Percentiles rank a stretch among this genome's conserved stretches.
phyloP scores from a whole-genome alignment of 2,329 filamentous ascomycete genomes.

The Davidsoniella virescens region DNA sequence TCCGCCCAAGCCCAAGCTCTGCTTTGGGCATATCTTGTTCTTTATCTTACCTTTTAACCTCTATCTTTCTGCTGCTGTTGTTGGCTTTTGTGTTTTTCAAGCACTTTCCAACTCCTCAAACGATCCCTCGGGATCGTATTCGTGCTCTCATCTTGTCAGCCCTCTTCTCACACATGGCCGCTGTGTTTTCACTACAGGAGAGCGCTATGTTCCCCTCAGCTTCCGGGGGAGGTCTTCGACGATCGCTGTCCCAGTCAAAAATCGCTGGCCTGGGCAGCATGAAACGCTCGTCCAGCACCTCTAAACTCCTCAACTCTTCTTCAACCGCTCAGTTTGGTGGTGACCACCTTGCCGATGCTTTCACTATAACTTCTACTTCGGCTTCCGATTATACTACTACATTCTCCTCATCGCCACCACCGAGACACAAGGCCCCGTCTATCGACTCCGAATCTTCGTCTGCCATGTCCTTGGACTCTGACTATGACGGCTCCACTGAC shows the following conservation, averaged over 20 bases:
- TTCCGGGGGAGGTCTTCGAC: constrained; percentile 6
- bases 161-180: constrained; percentile 5
- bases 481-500: constrained; percentile 30
- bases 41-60: background rate
- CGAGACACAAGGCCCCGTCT: constrained; percentile 7
- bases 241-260: constrained; percentile 10
- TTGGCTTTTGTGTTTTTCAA: too few species aligned
- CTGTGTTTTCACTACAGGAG: constrained; percentile 4
- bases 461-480: constrained; percentile 40
- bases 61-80: constrained; percentile 18
- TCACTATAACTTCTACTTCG: constrained; percentile 1
- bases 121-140: constrained; percentile 11
- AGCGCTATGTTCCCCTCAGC: constrained; percentile 9
- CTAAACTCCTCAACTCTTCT: constrained; percentile 5
- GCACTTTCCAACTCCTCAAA: too few species aligned
- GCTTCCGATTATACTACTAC: background rate
- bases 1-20: background rate
- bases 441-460: constrained; percentile 34
- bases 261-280: constrained; percentile 5
- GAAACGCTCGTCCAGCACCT: constrained; percentile 9
- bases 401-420: background rate
- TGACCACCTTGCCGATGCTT: constrained; percentile 8
- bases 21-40: background rate
- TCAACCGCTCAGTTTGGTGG: constrained; percentile 5
- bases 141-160: background rate